Base-by-base conservation (phyloP, 2,329 filamentous ascomycete genomes). In the Trichoderma sp. region DNA sequence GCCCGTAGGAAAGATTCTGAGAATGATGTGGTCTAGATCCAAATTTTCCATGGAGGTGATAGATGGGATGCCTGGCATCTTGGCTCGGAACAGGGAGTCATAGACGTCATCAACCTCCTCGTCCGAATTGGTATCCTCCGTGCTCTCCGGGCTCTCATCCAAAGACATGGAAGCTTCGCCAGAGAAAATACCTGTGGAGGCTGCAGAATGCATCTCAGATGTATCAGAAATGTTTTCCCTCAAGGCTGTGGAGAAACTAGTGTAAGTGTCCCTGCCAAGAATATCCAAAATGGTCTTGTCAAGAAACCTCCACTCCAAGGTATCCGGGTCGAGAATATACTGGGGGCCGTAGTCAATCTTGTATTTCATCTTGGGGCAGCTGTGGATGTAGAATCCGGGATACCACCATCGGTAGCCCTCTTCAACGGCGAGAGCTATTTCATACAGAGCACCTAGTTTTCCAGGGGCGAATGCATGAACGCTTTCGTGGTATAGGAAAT, bases 361-460 rank as follows among this genome's bases (percentile, higher is more conserved):
- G 81, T 95, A 95, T 72, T 84, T 84, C 92, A 95, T 94, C 81
- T 95, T 95, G 64, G 86, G 83, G 73, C 92, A 94, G 65, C 81
- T 88, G 76, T 94, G 91, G 68, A 95, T 94, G 73, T 94, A 95
- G 77, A 89, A 94, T 6, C 92, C 89, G 6, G 85, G 90, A 78
- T 94, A 95, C 85, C 92, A 95, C 83, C 87, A 93, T 52, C 84
- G 80, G 73, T 94, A 93, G 0, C 87, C 89, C 6, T 82, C 82
- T 74, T 94, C 91, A 3, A 84, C 79, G 0, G 92, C 90, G 32
- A 95, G 77, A 0, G 88, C 83, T 69, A 92, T 90, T 77, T 95
- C 92, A 70, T 89, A 82, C 70, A 94, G 76, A 1, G 92, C 92
- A 39, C 90, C 89, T 5, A 94, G 78, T 77, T 94, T 95, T 1